phyloP scores from a whole-genome alignment of 2,329 filamentous ascomycete species.

The Cladosporium halotolerans region DNA sequence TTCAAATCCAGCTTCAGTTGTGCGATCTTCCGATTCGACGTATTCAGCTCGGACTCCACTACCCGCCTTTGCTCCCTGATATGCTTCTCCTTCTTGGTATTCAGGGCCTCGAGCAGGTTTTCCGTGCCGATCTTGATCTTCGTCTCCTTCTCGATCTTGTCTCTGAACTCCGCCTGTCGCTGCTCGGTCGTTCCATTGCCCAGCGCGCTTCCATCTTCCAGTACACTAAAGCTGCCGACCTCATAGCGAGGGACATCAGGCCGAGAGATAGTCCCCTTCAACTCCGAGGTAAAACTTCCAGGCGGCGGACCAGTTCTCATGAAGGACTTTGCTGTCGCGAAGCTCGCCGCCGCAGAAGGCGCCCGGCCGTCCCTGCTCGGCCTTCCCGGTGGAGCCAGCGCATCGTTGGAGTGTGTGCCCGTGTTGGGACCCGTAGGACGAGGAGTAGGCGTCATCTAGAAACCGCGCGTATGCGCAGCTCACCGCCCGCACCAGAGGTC shows the following conservation, averaged over 20 bases:
- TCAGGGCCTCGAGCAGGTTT: conserved; percentile 91
- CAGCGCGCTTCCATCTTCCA: conserved; percentile 55
- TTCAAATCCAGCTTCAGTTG: conserved; percentile 55
- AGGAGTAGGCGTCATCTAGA: conserved; percentile 24
- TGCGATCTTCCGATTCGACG: conserved; percentile 68
- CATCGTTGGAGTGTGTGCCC: conserved; percentile 20
- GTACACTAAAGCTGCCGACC: conserved; percentile 45
- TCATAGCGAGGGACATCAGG: conserved; percentile 55
- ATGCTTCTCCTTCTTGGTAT: conserved; percentile 92
- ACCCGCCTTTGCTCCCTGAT: conserved; percentile 59
- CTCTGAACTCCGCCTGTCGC: conserved; percentile 67
- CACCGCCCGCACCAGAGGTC: conserved; percentile 12
- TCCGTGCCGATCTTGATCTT: conserved; percentile 98
- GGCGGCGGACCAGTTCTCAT: conserved; percentile 63
- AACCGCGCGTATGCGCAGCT: conserved; percentile 14
- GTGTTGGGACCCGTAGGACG: conserved; percentile 28
- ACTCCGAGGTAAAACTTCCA: conserved; percentile 84
- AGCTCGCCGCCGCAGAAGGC: conserved; percentile 43
- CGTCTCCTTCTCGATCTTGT: conserved; percentile 86
- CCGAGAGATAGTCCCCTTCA: conserved; percentile 66
- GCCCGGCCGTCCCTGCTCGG: conserved; percentile 49
- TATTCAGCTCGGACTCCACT: conserved; percentile 77
- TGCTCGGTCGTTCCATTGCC: conserved; percentile 56
- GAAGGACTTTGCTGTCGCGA: conserved; percentile 60
- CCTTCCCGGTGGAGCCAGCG: conserved; percentile 38